Percentiles rank a stretch among this genome's conserved stretches.
Conservation (phyloP, 2,329 filamentous ascomycete genomes). For the Coniosporium tulheliwenetii region DNA sequence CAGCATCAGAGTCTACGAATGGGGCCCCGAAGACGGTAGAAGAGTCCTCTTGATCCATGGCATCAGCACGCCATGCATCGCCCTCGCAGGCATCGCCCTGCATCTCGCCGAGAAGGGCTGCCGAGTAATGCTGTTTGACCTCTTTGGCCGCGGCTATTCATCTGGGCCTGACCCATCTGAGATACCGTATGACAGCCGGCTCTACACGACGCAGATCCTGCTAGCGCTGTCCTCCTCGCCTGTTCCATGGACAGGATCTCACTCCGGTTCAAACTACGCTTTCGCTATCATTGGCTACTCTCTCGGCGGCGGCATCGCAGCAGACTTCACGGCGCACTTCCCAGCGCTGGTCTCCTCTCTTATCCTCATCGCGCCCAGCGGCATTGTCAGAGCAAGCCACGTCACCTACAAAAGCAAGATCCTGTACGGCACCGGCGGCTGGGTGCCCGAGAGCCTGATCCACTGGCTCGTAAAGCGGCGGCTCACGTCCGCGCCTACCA, state of each 20-base stretch:
- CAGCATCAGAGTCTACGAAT: slow-evolving; percentile 61
- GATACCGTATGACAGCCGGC: slow-evolving; percentile 54
- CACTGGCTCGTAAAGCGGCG: slow-evolving; percentile 34
- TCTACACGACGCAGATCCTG: slow-evolving; percentile 60
- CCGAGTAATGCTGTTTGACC: slow-evolving; percentile 66
- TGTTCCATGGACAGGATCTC: slow-evolving; percentile 46
- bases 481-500: slow-evolving; percentile 22
- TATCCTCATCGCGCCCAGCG: slow-evolving; percentile 63
- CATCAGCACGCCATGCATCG: slow-evolving; percentile 62
- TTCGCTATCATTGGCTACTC: slow-evolving; percentile 70
- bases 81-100: slow-evolving; percentile 50
- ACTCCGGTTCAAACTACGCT: slow-evolving; percentile 16
- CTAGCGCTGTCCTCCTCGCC: slow-evolving; percentile 55
- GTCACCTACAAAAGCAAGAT: slow-evolving; percentile 45
- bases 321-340: slow-evolving; percentile 54
- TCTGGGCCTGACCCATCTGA: slow-evolving; percentile 44
- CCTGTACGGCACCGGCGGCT: slow-evolving; percentile 43
- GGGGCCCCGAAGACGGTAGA: slow-evolving; percentile 54
- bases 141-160: slow-evolving; percentile 65
- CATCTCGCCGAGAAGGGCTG: slow-evolving; percentile 50
- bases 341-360: slow-evolving; percentile 52
- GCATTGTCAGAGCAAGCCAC: slow-evolving; percentile 52
- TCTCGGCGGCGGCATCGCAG: slow-evolving; percentile 59
- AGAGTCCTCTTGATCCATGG: slow-evolving; percentile 67
- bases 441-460: slow-evolving; percentile 44